Evolutionary conservation across 2,329 filamentous ascomycete species (phyloP).

Genomic region (Paecilomyces variotii): DNA sequence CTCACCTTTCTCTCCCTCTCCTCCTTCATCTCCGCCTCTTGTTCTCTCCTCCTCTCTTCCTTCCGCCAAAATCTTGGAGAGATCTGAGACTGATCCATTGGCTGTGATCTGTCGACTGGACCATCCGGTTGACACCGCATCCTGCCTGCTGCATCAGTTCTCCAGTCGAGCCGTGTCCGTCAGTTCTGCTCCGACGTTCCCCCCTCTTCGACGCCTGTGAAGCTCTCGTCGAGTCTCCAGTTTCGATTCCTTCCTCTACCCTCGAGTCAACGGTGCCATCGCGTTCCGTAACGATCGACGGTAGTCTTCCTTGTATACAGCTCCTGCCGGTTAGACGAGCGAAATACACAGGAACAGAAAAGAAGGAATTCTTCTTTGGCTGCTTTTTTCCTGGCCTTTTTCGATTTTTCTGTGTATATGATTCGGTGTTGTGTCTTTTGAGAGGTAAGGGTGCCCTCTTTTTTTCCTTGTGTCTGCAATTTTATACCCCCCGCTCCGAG

Average conservation of each 20-base stretch:
- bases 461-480: not conserved
- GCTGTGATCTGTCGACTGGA: constrained; percentile 19
- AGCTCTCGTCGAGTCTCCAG: constrained; percentile 26
- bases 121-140: constrained; percentile 18
- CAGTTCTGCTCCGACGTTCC: constrained; percentile 28
- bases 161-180: constrained; percentile 33
- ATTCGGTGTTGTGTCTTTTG: not conserved
- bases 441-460: not conserved
- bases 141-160: constrained; percentile 23
- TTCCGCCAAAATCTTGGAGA: constrained; percentile 30
- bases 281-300: constrained; percentile 6
- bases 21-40: constrained; percentile 14
- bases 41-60: constrained; percentile 8
- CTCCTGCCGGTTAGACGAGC: constrained; percentile 33
- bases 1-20: constrained; percentile 25
- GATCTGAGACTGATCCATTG: constrained; percentile 29
- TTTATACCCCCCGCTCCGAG: not conserved
- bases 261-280: constrained; percentile 22
- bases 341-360: not conserved
- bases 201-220: constrained; percentile 31
- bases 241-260: constrained; percentile 17
- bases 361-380: not conserved
- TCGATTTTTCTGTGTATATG: not conserved
- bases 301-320: constrained; percentile 16
- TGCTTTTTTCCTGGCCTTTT: not conserved